A percentile compares a stretch with the other conserved stretches of the same genome.
These are phyloP conservation scores for Silene conica DNA, from an alignment of 148 eudicot genomes.

Conservation along the genomic window DNA sequence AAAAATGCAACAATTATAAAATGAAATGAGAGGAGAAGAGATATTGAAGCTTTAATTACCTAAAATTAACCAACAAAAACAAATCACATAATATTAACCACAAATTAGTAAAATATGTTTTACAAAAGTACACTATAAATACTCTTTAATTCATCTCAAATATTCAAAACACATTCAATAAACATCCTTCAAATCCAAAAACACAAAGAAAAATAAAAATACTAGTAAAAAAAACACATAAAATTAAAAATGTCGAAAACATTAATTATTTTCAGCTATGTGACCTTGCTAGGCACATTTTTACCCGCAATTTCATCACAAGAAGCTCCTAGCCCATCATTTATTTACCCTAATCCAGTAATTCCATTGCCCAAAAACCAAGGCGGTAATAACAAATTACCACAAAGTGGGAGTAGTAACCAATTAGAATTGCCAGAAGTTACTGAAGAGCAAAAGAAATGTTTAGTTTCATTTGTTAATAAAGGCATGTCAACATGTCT, in stretches of 20 bases:
- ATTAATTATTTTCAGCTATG: background rate
- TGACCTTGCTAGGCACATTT: slow-evolving; percentile 8
- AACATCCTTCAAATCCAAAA: background rate
- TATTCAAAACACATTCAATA: background rate
- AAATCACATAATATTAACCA: background rate
- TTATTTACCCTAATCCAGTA: slow-evolving; percentile 18
- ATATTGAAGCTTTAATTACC: background rate
- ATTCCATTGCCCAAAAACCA: slow-evolving; percentile 12
- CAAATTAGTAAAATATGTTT: background rate
- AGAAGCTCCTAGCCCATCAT: slow-evolving; percentile 2
- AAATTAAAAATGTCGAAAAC: slow-evolving; percentile 11
- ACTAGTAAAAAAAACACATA: background rate
- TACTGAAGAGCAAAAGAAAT: slow-evolving; percentile 12
- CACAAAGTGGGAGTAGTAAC: background rate
- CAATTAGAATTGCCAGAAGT: background rate
- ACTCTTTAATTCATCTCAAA: background rate
- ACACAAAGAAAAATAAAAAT: background rate
- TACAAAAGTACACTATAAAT: background rate
- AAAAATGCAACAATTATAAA: too few species aligned
- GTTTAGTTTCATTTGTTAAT: slow-evolving; percentile 9
- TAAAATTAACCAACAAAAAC: background rate
- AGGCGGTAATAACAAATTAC: background rate
- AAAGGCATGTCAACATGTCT: slow-evolving; percentile 12
- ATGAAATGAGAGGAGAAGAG: slow-evolving; percentile 4
- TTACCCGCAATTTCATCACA: background rate